Evolutionary conservation across 352 stramenopile species (phyloP).

Genomic region (Globisporangium sylvaticum): DNA sequence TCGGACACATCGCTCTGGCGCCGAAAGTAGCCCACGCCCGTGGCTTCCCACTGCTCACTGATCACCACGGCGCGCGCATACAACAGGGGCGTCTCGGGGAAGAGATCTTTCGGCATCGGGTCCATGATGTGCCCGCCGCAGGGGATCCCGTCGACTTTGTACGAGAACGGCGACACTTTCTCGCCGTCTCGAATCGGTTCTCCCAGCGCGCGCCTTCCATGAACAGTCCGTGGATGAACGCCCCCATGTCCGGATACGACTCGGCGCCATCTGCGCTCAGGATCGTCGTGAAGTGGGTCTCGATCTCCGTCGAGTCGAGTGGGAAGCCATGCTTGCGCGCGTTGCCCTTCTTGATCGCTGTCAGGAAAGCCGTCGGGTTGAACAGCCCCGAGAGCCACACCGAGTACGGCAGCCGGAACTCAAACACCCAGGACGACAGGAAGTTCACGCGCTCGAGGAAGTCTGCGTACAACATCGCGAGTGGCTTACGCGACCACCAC

Average conservation of each 20-base stretch:
- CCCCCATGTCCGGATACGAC: conserved; percentile 73
- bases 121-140: conserved; percentile 88
- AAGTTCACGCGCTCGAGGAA: conserved; percentile 71
- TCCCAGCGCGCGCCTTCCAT: conserved; percentile 94
- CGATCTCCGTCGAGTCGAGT: conserved; percentile 92
- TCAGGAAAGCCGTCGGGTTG: conserved; percentile 82
- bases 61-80: conserved; percentile 94
- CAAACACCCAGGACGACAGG: conserved; percentile 58
- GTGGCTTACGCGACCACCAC: conserved; percentile 82
- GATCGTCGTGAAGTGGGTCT: conserved; percentile 91
- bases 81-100: conserved; percentile 84
- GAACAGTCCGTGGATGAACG: conserved; percentile 93
- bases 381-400: conserved; percentile 84
- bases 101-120: conserved; percentile 91
- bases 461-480: conserved; percentile 78
- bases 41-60: conserved; percentile 91
- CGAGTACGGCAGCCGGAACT: conserved; percentile 70
- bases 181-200: conserved; percentile 62
- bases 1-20: conserved; percentile 88
- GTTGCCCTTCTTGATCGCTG: conserved; percentile 82
- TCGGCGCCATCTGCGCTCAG: conserved; percentile 55
- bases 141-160: conserved; percentile 82
- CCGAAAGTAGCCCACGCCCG: conserved; percentile 92
- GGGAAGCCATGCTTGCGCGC: conserved; percentile 82
- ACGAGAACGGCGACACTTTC: conserved; percentile 71